A percentile compares a stretch with the other conserved stretches of the same genome.
Evolutionary conservation across 2,329 filamentous ascomycete species (phyloP).

Genomic region (Immersiporthe knoxdaviesiana): DNA sequence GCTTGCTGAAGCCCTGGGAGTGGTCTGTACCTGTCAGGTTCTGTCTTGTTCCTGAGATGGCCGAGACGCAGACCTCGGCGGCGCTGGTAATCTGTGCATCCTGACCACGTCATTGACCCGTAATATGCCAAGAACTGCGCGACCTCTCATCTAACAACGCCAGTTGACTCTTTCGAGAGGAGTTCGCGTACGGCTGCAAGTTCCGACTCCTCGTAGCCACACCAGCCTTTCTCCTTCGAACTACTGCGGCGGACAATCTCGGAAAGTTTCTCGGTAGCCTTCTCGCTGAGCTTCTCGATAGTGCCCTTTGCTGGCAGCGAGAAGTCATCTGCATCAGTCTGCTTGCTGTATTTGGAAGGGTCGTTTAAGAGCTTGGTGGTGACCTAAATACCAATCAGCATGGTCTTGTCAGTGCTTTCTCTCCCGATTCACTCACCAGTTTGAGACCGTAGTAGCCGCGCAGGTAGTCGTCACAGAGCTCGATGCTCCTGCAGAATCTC

Average conservation of each 20-base stretch:
- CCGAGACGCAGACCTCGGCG: conserved; percentile 12
- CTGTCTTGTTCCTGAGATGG: conserved; percentile 17
- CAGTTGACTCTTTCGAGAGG: conserved; percentile 56
- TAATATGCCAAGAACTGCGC: neutral
- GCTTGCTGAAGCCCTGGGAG: neutral
- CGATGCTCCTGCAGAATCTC: conserved; percentile 86
- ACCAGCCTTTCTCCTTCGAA: conserved; percentile 67
- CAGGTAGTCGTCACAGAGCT: conserved; percentile 91
- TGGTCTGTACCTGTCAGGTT: conserved; percentile 8
- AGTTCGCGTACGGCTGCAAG: conserved; percentile 72
- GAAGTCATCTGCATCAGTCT: conserved; percentile 53
- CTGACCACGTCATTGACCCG: conserved; percentile 34
- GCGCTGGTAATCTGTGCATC: neutral
- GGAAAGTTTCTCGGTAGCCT: conserved; percentile 73
- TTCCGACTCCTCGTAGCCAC: conserved; percentile 73
- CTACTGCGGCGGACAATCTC: conserved; percentile 73
- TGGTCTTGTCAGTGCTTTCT: conserved; percentile 5
- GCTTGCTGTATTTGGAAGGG: conserved; percentile 48
- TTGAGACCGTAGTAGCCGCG: conserved; percentile 93
- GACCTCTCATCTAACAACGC: conserved; percentile 47
- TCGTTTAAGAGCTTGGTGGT: conserved; percentile 55
- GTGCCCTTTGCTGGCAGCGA: conserved; percentile 59
- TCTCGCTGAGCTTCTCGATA: conserved; percentile 69
- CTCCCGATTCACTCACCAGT: conserved; percentile 55
- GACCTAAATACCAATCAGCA: conserved; percentile 44